These are phyloP conservation scores for Candida methanosorbosa DNA, from an alignment of 805 yeast genomes.

Conservation along the genomic window DNA sequence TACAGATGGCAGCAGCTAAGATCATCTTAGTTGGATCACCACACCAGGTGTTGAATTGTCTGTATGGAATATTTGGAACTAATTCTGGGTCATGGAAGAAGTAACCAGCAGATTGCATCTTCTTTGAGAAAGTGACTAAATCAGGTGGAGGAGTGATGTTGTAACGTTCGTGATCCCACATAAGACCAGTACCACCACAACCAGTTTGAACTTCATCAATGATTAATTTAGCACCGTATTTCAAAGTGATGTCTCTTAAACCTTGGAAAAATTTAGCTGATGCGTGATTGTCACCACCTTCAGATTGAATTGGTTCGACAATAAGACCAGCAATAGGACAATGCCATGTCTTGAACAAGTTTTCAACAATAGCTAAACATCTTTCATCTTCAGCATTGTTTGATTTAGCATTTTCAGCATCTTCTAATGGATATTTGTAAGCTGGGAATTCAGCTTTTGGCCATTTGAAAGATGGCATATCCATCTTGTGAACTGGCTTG, in stretches of 20 bases:
- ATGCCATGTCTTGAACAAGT: slow-evolving; percentile 56
- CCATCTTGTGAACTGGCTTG: slow-evolving; percentile 90
- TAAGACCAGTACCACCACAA: slow-evolving; percentile 75
- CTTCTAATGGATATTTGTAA: slow-evolving; percentile 67
- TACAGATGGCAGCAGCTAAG: slow-evolving; percentile 64
- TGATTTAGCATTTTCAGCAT: slow-evolving; percentile 77
- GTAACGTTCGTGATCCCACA: slow-evolving; percentile 90
- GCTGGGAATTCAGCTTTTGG: slow-evolving; percentile 90
- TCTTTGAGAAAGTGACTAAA: slow-evolving; percentile 79
- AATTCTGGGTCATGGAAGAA: slow-evolving; percentile 68
- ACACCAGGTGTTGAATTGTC: slow-evolving; percentile 93
- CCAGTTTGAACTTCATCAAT: slow-evolving; percentile 90
- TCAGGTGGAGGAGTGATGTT: slow-evolving; percentile 70
- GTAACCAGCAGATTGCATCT: slow-evolving; percentile 86
- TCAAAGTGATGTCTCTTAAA: slow-evolving; percentile 63
- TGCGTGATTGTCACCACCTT: slow-evolving; percentile 79
- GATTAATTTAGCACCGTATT: slow-evolving; percentile 62
- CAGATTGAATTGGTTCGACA: slow-evolving; percentile 60
- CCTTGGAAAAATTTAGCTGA: slow-evolving; percentile 74
- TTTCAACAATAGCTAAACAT: slow-evolving; percentile 71
- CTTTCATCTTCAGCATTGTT: slow-evolving; percentile 75
- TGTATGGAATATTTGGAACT: slow-evolving; percentile 69
- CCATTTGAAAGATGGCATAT: slow-evolving; percentile 92
- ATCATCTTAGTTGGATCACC: slow-evolving; percentile 82
- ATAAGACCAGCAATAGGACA: slow-evolving; percentile 81